Conservation (phyloP, 148 eudicot genomes). For the Euryodendron excelsum region DNA sequence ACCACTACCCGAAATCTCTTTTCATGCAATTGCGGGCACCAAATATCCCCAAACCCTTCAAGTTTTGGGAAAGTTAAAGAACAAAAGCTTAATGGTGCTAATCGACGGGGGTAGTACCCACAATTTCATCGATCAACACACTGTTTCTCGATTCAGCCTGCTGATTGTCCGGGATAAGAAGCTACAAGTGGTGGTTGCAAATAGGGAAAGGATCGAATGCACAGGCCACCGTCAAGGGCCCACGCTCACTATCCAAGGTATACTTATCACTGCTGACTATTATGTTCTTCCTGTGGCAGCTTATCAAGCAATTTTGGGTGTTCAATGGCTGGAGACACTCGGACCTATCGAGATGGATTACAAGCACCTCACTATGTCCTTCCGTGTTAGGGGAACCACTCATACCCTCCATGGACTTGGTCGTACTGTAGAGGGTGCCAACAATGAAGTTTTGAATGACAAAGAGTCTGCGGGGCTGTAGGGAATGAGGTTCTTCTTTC, state of each 20-base stretch:
- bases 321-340: slow-evolving; percentile 7
- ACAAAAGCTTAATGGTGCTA: slow-evolving; percentile 2
- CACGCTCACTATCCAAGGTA: neutral
- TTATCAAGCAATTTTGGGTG: neutral
- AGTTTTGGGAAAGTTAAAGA: neutral
- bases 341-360: slow-evolving; percentile 12
- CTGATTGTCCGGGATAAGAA: neutral
- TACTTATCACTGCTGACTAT: neutral
- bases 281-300: slow-evolving; percentile 12
- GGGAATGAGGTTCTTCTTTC: no score
- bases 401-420: neutral
- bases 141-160: neutral
- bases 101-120: slow-evolving; percentile 8
- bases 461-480: no score
- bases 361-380: neutral
- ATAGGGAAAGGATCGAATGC: slow-evolving; percentile 4
- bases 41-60: slow-evolving; percentile 9
- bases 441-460: neutral
- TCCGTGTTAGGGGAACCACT: neutral
- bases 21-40: slow-evolving; percentile 14
- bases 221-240: neutral
- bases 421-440: no score
- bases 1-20: slow-evolving; percentile 11
- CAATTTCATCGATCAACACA: slow-evolving; percentile 10
- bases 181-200: slow-evolving; percentile 8